Evolutionary conservation across 345 rosid species (phyloP), one percentile per base, ranked within the genome.

Genomic region (Arabis hirsuta): DNA sequence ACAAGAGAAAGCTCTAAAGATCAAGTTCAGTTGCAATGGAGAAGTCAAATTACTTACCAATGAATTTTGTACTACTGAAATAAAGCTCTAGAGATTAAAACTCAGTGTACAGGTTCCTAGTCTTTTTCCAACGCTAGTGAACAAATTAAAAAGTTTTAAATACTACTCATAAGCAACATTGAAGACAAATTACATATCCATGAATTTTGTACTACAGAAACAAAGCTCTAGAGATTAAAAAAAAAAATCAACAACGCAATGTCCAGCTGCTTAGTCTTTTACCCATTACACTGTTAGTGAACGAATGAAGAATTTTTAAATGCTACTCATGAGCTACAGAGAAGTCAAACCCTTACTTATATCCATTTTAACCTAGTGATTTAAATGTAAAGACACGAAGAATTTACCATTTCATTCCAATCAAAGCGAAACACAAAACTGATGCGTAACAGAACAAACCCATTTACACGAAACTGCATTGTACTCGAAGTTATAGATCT

Each of bases 391-490:
- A 57, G 29, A 57, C 13, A 38, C 41, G 59, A 26, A 14, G 2
- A 24, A 12, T 36, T 45, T 11, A 32, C 38, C 26, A 45, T 26
- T 55, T 65, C 32, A 31, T 29, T 62, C 12, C 3, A 19, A 0
- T 27, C 12, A 41, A 16, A 16, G 16, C 16, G 16, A 16, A 16
- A 16, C 16, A 16, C 16, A 16, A 20, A 73, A 42, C 43, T 64
- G 14, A 26, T 34, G 19, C 2, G 7, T 44, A 73, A 47, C 26
- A 48, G 3, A 48, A 12, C 38, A 48, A 47, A 50, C 4, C n/a
- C 14, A 57, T 48, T 53, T 57, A 7, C 60, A 62, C 11, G 65
- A 41, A 73, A 52, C 61, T 48, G 56, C 53, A 65, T 46, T 41
- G 46, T 36, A 59, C 27, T 50, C 24, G 12, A 12, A 47, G 12